Evolutionary conservation across 768 basidiomycete genomes (phyloP), one percentile per base, ranked within the genome.

Genomic region (Boletus tylopilopsis): DNA sequence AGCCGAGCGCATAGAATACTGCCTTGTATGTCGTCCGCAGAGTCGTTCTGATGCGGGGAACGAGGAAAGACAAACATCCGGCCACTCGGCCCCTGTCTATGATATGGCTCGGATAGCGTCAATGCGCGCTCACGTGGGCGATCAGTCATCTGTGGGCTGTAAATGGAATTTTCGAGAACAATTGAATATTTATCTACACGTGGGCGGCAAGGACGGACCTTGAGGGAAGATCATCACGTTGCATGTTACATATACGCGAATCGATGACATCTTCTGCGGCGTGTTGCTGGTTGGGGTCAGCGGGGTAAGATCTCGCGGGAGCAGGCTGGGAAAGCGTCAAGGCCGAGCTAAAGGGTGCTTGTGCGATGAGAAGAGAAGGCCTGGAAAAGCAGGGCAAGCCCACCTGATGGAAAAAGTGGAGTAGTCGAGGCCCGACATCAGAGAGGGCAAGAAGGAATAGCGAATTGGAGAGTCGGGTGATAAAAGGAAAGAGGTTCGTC

Each of bases 181-280:
- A 53, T 42, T 51, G 53, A 16, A 39, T 29, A 42, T 48, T 35
- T 24, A 15, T 29, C 39, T 41, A 60, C 63, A 65, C 61, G 63
- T 60, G 63, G 50, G 32, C 54, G 53, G 37, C 44, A 53, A 65
- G 58, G 55, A 65, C 64, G 57, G 54, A 65, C 64, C 64, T 62
- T 62, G 64, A 57, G 60, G 57, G 64, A 64, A 62, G 62, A 65
- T 65, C 64, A 60, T 65, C 64, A 62, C 64, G 62, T 64, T 66
- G 55, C 44, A 22, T 13, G 47, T 54, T 43, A 58, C 54, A 57
- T 42, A 61, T 62, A 62, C 36, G 56, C 21, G 60, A 49, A 55
- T 55, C 54, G 51, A 62, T 65, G 64, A 60, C 64, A 60, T 62
- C 62, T 56, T 64, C 57, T 44, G 51, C 57, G 60, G 53, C 62